Conservation (phyloP, 2,329 filamentous ascomycete genomes). For the Aureobasidium sp. region DNA sequence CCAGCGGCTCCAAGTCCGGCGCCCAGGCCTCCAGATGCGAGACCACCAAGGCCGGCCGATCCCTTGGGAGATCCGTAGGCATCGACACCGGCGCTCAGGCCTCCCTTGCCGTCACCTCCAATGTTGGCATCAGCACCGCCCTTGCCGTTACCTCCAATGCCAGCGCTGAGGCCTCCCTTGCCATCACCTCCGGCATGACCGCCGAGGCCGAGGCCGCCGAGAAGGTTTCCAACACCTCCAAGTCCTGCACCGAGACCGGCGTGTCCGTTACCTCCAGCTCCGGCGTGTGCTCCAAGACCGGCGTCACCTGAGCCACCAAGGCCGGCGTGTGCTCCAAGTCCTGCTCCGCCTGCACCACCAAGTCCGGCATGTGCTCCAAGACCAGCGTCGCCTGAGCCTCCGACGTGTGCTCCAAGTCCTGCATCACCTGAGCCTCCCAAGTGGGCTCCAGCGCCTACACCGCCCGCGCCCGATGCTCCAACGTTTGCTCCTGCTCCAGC, state of each 20-base stretch:
- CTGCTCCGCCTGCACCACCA: not conserved
- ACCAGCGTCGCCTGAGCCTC: not conserved
- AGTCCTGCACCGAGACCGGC: not conserved
- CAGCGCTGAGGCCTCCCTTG: not conserved
- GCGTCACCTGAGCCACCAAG: not conserved
- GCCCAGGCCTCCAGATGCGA: not conserved
- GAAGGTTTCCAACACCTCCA: too few species aligned
- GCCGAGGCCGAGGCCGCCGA: too few species aligned
- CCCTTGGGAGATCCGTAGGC: not conserved
- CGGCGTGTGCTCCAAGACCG: not conserved
- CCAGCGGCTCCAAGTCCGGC: not conserved
- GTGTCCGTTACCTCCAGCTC: not conserved
- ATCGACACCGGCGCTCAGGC: not conserved
- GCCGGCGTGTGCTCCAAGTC: not conserved
- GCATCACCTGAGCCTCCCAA: not conserved
- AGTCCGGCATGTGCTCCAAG: not conserved
- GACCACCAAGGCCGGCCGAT: not conserved
- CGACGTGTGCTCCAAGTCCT: too few species aligned
- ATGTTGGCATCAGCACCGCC: not conserved
- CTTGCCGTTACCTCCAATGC: not conserved
- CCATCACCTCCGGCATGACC: not conserved
- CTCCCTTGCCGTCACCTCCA: not conserved
- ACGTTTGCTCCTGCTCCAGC: not conserved
- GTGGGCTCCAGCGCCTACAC: not conserved
- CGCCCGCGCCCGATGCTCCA: not conserved